Evolutionary conservation across 2,329 filamentous ascomycete species (phyloP).

Genomic region (Trichoderma endophyticum): DNA sequence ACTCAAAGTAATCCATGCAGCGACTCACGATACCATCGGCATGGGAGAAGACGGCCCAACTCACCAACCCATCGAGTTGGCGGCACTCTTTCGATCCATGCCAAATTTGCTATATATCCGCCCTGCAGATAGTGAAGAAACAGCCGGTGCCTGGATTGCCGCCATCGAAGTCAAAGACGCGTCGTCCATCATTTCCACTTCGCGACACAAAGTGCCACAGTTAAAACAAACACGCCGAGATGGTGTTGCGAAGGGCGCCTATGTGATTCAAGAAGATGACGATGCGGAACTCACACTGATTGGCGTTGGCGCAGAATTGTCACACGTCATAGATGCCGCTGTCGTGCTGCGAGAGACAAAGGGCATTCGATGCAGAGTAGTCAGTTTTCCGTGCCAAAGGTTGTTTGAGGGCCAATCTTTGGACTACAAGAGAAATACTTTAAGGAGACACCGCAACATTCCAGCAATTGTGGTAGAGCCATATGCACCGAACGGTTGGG

Average conservation of each 20-base stretch:
- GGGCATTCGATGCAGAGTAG: constrained; percentile 34
- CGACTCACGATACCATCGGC: constrained; percentile 60
- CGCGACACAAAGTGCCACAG: constrained; percentile 39
- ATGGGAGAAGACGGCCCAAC: constrained; percentile 61
- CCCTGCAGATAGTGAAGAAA: constrained; percentile 57
- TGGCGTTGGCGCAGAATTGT: constrained; percentile 37
- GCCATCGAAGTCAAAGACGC: constrained; percentile 43
- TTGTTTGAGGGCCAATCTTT: constrained; percentile 32
- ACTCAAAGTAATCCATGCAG: constrained; percentile 56
- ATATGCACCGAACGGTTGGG: neutral
- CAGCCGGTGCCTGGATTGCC: constrained; percentile 50
- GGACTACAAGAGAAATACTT: neutral
- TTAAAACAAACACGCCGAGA: constrained; percentile 32
- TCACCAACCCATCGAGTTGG: constrained; percentile 59
- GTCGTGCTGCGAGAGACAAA: constrained; percentile 31
- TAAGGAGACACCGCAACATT: neutral
- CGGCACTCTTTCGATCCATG: constrained; percentile 58
- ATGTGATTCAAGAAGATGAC: constrained; percentile 42
- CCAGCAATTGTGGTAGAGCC: constrained; percentile 1
- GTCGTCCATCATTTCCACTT: constrained; percentile 47
- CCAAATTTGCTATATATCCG: constrained; percentile 60
- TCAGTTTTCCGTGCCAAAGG: constrained; percentile 39
- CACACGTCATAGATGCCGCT: constrained; percentile 41
- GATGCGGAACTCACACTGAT: constrained; percentile 45
- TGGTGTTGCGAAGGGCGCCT: constrained; percentile 43